Evolutionary conservation across 2,329 filamentous ascomycete species (phyloP).

Genomic region (Alternaria gaisen): DNA sequence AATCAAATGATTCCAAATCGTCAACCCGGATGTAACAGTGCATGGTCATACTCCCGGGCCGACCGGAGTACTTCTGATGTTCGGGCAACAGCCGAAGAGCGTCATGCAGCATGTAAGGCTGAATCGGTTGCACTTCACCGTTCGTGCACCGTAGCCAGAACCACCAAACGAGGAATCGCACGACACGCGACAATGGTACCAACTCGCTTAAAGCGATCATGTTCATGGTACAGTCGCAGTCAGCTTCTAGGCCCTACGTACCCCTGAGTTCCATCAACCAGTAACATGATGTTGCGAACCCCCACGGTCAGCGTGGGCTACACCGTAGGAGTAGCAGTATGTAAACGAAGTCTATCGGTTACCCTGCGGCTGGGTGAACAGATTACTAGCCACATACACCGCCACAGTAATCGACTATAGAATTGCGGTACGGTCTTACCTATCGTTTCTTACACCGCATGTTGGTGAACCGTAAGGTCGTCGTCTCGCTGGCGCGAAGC

Average conservation of each 20-base stretch:
- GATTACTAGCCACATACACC: background rate
- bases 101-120: constrained; percentile 1
- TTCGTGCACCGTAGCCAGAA: background rate
- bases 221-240: background rate
- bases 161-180: background rate
- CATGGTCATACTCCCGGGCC: background rate
- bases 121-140: background rate
- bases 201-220: background rate
- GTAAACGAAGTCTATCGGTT: background rate
- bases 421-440: background rate
- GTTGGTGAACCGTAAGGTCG: background rate
- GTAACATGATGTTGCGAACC: background rate
- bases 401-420: background rate
- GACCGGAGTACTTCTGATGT: background rate
- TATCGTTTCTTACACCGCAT: background rate
- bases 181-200: background rate
- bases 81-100: background rate
- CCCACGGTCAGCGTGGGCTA: constrained; percentile 1
- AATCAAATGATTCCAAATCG: background rate
- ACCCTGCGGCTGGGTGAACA: background rate
- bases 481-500: background rate
- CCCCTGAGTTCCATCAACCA: background rate
- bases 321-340: constrained; percentile 1
- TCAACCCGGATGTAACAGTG: background rate
- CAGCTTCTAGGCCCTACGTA: background rate